Base-by-base conservation (phyloP, 2,329 filamentous ascomycete species). In the Penicillium sclerotigenum region DNA sequence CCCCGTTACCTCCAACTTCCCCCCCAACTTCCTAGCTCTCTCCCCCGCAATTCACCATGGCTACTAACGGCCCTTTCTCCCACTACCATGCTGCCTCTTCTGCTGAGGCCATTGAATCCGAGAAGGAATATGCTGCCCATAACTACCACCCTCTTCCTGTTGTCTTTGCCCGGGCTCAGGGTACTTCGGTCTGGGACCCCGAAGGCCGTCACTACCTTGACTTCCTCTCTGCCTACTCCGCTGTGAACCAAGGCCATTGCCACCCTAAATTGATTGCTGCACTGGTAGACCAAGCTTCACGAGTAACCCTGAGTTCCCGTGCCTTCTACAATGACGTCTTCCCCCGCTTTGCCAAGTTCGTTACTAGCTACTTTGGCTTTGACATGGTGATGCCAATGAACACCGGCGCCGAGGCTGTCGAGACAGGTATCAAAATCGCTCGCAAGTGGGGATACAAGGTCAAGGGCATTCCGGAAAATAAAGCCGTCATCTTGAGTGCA, bases 291-390 rank as follows among this genome's bases (percentile, higher is more conserved):
- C 94, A 99, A 79, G 94, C 94, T 46, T 84, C 87, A 63, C 88
- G 91, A 37, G 79, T 97, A 70, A 97, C 93, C 0, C 84, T 97
- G 64, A 96, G 91, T 77, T 96, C 91, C 59, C 86, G 93, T 59
- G 94, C 94, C 49, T 99, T 97, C 79, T 88, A 97, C 83, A 99
- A 97, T 74, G 93, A 97, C 79, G 94, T 97, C 61, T 97, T 97
- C 79, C 93, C 93, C 56, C 87, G 88, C 62, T 97, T 96, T 81
- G 93, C 93, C 7, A 88, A 96, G 77, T 96, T 94, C 77, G 87
- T 96, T 61, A 92, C 90, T 65, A 78, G 85, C 64, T 87, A 90
- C 72, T 96, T 97, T 73, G 91, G 91, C 59, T 97, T 95, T 73
- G 93, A 97, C 76, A 97, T 97, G 93, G 91, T 96, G 33, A 78